phyloP scores from a whole-genome alignment of 2,329 filamentous ascomycete genomes.

The Claviceps sp. region DNA sequence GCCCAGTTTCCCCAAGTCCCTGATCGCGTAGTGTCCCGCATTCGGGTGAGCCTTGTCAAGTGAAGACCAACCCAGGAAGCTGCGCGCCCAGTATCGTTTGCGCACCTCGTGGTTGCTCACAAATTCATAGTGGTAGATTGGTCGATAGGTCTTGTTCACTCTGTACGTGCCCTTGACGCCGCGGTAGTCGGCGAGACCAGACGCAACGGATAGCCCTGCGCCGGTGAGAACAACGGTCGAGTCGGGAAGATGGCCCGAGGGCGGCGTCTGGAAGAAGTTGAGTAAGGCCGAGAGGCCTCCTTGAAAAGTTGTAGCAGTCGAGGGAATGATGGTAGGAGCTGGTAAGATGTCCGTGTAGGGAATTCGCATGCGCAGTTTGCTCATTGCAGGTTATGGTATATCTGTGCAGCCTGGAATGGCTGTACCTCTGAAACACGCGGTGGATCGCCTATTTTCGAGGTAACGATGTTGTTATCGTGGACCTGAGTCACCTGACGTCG shows the following conservation, averaged over 20 bases:
- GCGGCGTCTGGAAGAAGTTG: conserved; percentile 56
- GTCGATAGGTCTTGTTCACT: conserved; percentile 77
- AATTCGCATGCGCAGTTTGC: conserved; percentile 68
- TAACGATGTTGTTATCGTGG: neutral
- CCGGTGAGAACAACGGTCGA: conserved; percentile 50
- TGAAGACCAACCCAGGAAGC: conserved; percentile 84
- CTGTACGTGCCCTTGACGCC: conserved; percentile 85
- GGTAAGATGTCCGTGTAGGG: conserved; percentile 80
- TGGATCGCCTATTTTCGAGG: neutral
- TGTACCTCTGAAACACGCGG: neutral
- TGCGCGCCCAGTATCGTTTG: conserved; percentile 91
- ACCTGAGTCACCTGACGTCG: too few species aligned
- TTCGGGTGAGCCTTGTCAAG: conserved; percentile 72
- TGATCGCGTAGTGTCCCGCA: conserved; percentile 62
- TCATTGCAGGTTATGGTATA: conserved; percentile 30
- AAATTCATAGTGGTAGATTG: conserved; percentile 91
- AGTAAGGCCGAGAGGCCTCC: conserved; percentile 67
- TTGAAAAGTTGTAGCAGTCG: conserved; percentile 51
- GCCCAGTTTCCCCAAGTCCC: conserved; percentile 57
- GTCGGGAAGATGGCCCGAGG: conserved; percentile 33
- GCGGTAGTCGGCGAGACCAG: conserved; percentile 84
- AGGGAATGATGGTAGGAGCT: conserved; percentile 59
- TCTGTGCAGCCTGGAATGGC: neutral
- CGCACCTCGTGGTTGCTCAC: conserved; percentile 65
- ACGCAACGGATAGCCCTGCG: conserved; percentile 86